Evolutionary conservation across 192 early-diverging fungal species (phyloP).

Genomic region (Podila verticillata): DNA sequence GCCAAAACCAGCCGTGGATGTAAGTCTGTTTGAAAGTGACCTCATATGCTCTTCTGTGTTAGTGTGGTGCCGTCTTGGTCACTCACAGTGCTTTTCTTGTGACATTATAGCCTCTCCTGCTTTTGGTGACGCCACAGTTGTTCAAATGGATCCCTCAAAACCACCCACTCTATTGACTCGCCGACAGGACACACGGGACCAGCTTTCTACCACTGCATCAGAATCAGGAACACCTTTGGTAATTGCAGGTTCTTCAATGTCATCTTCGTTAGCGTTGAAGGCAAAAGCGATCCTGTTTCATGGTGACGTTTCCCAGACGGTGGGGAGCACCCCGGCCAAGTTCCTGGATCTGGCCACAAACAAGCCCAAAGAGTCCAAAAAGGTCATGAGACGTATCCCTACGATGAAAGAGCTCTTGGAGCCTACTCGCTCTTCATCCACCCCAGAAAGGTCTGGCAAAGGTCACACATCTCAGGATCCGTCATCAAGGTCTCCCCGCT

Average conservation of each 20-base stretch:
- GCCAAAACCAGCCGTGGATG: constrained; percentile 21
- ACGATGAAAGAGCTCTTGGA: constrained; percentile 47
- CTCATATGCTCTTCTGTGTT: neutral
- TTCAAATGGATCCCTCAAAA: constrained; percentile 9
- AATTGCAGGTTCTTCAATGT: constrained; percentile 20
- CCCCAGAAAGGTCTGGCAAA: constrained; percentile 13
- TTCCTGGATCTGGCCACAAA: constrained; percentile 45
- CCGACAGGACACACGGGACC: constrained; percentile 35
- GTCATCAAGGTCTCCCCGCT: constrained; percentile 1
- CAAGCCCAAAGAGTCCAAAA: constrained; percentile 28
- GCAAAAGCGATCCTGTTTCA: constrained; percentile 49
- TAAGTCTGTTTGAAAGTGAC: neutral
- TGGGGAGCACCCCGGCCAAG: constrained; percentile 10
- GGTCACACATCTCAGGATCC: neutral
- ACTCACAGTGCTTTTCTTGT: neutral
- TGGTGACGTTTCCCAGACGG: constrained; percentile 27
- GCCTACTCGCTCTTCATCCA: constrained; percentile 2
- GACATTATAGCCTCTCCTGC: neutral
- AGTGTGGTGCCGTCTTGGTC: neutral
- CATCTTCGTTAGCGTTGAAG: constrained; percentile 28
- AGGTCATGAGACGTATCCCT: constrained; percentile 31
- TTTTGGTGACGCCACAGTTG: neutral
- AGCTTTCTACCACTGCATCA: constrained; percentile 20
- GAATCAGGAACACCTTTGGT: constrained; percentile 26
- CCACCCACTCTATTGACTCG: constrained; percentile 14